Conservation (phyloP, 305 asterid species). For the Salvia sclarea region DNA sequence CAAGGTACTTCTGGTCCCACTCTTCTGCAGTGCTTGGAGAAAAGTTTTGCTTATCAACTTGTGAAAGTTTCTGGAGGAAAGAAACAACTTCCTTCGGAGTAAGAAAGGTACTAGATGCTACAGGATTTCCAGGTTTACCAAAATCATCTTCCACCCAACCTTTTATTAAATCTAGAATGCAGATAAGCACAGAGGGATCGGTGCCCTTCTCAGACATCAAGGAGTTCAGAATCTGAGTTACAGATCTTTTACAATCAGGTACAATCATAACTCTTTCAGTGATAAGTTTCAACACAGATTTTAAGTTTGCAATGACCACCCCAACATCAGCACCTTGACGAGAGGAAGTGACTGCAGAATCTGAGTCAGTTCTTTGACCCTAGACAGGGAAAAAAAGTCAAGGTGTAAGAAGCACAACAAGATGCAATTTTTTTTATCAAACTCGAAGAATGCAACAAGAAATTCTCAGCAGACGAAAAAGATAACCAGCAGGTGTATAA, state of each 20-base stretch:
- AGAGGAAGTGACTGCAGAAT: constrained; percentile 94
- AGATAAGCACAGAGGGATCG: constrained; percentile 88
- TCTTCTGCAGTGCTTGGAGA: constrained; percentile 67
- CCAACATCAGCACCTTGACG: constrained; percentile 98
- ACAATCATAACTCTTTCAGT: constrained; percentile 85
- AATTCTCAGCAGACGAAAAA: constrained; percentile 25
- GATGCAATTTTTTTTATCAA: not conserved
- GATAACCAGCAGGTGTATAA: constrained; percentile 15
- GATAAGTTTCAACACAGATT: constrained; percentile 79
- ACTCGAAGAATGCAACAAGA: constrained; percentile 2
- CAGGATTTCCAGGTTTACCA: constrained; percentile 74
- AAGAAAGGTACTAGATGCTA: constrained; percentile 64
- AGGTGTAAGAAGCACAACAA: constrained; percentile 24
- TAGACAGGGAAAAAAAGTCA: constrained; percentile 40
- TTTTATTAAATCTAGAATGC: constrained; percentile 85
- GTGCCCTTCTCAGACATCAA: constrained; percentile 92
- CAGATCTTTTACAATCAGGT: constrained; percentile 92
- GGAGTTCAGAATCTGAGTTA: constrained; percentile 78
- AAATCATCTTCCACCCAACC: constrained; percentile 93
- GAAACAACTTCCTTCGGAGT: constrained; percentile 89
- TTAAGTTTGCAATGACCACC: constrained; percentile 75
- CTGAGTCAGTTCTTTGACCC: constrained; percentile 94
- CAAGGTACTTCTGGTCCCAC: constrained; percentile 95
- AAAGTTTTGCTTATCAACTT: constrained; percentile 89
- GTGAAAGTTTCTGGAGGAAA: constrained; percentile 96